Conservation (phyloP, 2,329 filamentous ascomycete species). For the Ascochyta clinopodiicola region DNA sequence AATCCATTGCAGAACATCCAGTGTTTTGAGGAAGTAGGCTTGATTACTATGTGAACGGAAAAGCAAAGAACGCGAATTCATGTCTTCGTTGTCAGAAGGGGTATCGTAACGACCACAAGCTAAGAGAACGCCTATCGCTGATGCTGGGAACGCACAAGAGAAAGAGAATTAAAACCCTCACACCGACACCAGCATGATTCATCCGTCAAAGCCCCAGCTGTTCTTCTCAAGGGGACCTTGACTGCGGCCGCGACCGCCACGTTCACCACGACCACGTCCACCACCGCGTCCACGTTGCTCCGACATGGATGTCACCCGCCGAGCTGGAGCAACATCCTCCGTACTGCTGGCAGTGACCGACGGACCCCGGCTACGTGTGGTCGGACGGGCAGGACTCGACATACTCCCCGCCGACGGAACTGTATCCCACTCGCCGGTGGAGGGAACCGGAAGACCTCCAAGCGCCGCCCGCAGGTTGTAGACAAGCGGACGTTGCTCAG, state of each 20-base stretch:
- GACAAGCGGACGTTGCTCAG: neutral
- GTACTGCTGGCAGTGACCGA: too few relatives aligned
- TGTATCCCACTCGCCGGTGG: neutral
- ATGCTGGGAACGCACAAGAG: neutral
- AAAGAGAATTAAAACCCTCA: too few relatives aligned
- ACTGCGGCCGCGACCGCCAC: neutral
- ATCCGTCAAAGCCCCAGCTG: neutral
- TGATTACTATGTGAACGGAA: too few relatives aligned
- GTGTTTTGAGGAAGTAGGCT: too few relatives aligned
- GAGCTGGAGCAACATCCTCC: neutral
- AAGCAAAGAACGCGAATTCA: neutral
- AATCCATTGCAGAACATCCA: too few relatives aligned
- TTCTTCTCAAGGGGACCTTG: neutral
- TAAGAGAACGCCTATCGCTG: neutral
- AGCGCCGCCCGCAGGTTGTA: conserved; percentile 2
- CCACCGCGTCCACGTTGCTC: neutral
- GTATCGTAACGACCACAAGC: neutral
- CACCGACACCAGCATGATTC: neutral
- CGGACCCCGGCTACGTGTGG: too few relatives aligned
- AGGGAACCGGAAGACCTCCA: neutral
- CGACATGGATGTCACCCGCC: neutral
- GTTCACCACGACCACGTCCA: neutral
- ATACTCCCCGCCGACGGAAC: neutral
- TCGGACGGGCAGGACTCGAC: neutral
- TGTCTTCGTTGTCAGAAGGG: neutral